Conservation (phyloP, 148 eudicot species). For the Agrostemma githago region DNA sequence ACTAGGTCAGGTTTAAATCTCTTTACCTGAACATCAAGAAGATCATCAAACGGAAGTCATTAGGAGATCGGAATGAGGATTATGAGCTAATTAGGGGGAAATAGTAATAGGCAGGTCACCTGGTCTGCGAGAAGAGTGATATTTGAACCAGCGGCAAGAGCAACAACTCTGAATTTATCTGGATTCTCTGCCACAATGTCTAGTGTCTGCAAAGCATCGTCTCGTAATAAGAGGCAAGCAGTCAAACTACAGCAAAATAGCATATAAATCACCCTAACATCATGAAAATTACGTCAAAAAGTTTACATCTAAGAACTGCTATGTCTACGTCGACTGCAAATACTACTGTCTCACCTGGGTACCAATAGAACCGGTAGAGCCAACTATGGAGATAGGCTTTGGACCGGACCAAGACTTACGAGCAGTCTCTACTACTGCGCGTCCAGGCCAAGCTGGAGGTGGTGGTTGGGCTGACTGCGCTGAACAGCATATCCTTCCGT, state of each 20-base stretch:
- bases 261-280: background rate
- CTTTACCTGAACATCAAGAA: conserved; percentile 51
- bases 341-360: conserved; percentile 59
- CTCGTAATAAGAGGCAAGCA: conserved; percentile 20
- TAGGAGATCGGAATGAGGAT: background rate
- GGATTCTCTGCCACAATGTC: conserved; percentile 91
- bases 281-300: background rate
- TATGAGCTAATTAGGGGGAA: background rate
- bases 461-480: conserved; percentile 72
- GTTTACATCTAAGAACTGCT: background rate
- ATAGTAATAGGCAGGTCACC: conserved; percentile 39
- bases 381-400: conserved; percentile 87
- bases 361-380: conserved; percentile 98
- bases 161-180: conserved; percentile 86
- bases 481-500: conserved; percentile 67
- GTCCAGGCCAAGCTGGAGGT: conserved; percentile 99
- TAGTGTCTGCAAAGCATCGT: conserved; percentile 59
- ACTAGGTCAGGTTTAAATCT: conserved; percentile 85
- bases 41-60: background rate
- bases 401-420: conserved; percentile 82
- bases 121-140: conserved; percentile 99
- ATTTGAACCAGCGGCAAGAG: conserved; percentile 97
- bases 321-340: background rate
- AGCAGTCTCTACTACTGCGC: conserved; percentile 67
- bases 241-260: background rate